Percentiles rank a stretch among this genome's conserved stretches.
These are phyloP conservation scores for Pseudogymnoascus sp. DNA, from an alignment of 2,329 filamentous ascomycete species.

Conservation along the genomic window DNA sequence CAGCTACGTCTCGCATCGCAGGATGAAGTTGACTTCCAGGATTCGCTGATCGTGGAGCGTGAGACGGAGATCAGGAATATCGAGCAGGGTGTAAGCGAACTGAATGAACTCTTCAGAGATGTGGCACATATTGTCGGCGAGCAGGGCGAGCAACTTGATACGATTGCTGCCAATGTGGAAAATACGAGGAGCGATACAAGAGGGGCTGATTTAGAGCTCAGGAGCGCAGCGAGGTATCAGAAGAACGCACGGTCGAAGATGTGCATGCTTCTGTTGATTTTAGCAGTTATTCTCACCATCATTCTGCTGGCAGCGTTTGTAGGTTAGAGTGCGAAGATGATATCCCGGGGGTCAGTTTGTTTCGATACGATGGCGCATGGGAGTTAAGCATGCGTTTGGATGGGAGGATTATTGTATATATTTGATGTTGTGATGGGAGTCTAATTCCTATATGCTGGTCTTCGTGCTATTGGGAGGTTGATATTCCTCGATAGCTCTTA, in stretches of 20 bases:
- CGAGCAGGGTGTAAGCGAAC: conserved; percentile 87
- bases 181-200: conserved; percentile 73
- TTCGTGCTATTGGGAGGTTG: conserved; percentile 5
- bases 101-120: conserved; percentile 95
- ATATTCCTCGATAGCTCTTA: background rate
- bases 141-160: conserved; percentile 82
- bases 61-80: conserved; percentile 97
- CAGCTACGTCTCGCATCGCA: conserved; percentile 79
- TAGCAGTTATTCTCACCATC: conserved; percentile 83
- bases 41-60: conserved; percentile 89
- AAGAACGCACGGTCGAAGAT: conserved; percentile 92
- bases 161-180: conserved; percentile 83
- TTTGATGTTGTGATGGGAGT: conserved; percentile 7
- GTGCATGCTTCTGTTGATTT: conserved; percentile 82
- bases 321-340: conserved; percentile 41
- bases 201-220: conserved; percentile 78
- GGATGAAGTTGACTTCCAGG: conserved; percentile 95
- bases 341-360: background rate
- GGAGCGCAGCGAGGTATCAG: conserved; percentile 84
- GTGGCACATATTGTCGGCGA: conserved; percentile 96
- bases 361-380: conserved; percentile 1
- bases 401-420: conserved; percentile 7
- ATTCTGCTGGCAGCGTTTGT: conserved; percentile 81
- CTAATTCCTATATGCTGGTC: conserved; percentile 3
- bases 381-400: conserved; percentile 1